Evolutionary conservation across 1,284 basidiomycete genomes (phyloP), one percentile per base, ranked within the genome.

Genomic region (Thelephora terrestris): DNA sequence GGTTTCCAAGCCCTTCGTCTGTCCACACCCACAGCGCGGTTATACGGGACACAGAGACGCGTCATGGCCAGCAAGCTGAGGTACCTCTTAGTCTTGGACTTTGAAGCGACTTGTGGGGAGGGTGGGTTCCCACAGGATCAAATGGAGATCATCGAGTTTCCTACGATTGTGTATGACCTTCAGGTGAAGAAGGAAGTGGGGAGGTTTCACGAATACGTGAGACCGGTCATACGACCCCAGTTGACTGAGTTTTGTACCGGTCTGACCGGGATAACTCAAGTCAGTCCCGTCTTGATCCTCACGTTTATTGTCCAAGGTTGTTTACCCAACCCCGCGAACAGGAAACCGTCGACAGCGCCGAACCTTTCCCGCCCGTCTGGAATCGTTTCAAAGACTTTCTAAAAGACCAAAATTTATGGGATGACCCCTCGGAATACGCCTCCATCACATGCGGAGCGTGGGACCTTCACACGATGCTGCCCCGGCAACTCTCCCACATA

Each of bases 381-480:
- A 48, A 53, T 9, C 58, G 63, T 3, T 67, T 56, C 51, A 56
- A 58, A 34, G 55, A 56, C 40, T 67, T 63, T 51, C 36, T 65
- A 16, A 47, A 50, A 17, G 20, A 45, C 0, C 54, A 59, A 43
- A 54, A 52, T 0, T 45, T 60, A 37, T 42, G 54, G 14, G 56
- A 59, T 4, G 53, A 57, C 7, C 54, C 58, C 4, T 50, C 51
- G 5, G 46, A 56, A 1, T 59, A 54, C 45, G 49, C 54, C 2
- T 67, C 60, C 53, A 51, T 66, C 10, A 65, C 64, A 1, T 67
- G 64, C 48, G 65, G 65, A 17, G 57, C 63, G 43, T 67, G 65
- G 65, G 64, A 67, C 39, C 53, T 67, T 6, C 57, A 59, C 47
- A 62, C 61, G n/a, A 65, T 65, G 63, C 60, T 67, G 7, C 65